Percentiles rank a stretch among this genome's conserved stretches.
Evolutionary conservation across 73 alveolate genomes (phyloP).

Genomic region (Diophrys sp.): DNA sequence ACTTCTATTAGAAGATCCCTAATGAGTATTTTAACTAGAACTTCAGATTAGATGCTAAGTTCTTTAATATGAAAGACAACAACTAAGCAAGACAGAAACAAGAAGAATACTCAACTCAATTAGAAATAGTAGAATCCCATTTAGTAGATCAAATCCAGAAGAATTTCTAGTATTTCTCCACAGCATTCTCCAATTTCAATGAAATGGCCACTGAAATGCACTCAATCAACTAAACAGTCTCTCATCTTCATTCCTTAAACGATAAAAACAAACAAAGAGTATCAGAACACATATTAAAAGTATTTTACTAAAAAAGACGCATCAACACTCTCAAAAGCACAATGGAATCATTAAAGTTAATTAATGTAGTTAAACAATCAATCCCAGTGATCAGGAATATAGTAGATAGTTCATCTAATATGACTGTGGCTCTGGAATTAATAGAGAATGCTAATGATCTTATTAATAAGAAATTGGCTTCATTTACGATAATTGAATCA

Average conservation of each 20-base stretch:
- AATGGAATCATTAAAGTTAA: constrained; percentile 17
- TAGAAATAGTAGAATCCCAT: constrained; percentile 34
- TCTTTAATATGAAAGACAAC: neutral
- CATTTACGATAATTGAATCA: neutral
- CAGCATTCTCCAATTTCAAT: constrained; percentile 36
- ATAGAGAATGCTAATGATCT: constrained; percentile 21
- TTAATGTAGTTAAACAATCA: constrained; percentile 28
- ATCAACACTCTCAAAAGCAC: constrained; percentile 24
- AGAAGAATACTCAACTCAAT: constrained; percentile 1
- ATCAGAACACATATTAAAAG: constrained; percentile 27
- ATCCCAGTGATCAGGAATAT: constrained; percentile 38
- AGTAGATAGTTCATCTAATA: constrained; percentile 28
- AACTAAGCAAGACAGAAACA: neutral
- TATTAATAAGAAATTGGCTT: constrained; percentile 25
- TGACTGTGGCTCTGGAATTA: constrained; percentile 20
- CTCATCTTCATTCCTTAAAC: constrained; percentile 11
- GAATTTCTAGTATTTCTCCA: constrained; percentile 37
- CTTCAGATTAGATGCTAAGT: neutral
- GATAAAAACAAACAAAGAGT: constrained; percentile 6
- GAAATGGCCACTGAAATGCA: constrained; percentile 38
- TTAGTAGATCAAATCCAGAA: constrained; percentile 24
- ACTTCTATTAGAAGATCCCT: neutral
- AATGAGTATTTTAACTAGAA: neutral
- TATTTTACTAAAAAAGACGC: constrained; percentile 24
- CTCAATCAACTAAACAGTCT: constrained; percentile 10